These are phyloP conservation scores for Cenchrus purpureus DNA, from an alignment of 176 grass and related monocot species.

Conservation along the genomic window DNA sequence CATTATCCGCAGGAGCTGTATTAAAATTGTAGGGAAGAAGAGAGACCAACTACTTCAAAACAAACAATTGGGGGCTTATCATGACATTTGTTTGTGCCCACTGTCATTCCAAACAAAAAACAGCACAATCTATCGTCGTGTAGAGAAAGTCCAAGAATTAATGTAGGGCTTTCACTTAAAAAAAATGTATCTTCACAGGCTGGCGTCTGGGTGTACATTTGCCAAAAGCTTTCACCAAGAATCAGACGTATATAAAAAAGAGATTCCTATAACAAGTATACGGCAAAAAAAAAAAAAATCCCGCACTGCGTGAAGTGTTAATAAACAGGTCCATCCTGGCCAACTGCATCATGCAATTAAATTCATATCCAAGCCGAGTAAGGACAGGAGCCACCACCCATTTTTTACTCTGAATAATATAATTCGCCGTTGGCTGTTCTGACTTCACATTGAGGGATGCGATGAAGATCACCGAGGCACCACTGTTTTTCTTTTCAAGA, in stretches of 20 bases:
- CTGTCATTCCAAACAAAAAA: background rate
- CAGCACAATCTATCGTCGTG: background rate
- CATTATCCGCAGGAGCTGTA: background rate
- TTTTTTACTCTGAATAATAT: conserved; percentile 47
- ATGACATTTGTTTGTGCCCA: background rate
- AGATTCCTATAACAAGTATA: conserved; percentile 31
- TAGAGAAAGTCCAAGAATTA: conserved; percentile 23
- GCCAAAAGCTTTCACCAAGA: conserved; percentile 6
- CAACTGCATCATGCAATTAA: conserved; percentile 38
- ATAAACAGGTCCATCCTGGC: conserved; percentile 41
- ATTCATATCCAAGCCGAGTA: conserved; percentile 28
- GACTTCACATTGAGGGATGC: conserved; percentile 47
- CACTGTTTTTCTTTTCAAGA: background rate
- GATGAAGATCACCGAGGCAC: conserved; percentile 30
- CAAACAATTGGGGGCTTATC: background rate
- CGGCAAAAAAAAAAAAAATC: background rate
- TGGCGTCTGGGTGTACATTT: conserved; percentile 7
- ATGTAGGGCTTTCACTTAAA: background rate
- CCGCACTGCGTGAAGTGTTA: background rate
- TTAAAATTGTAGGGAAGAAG: background rate
- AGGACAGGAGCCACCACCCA: conserved; percentile 19
- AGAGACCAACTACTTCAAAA: background rate
- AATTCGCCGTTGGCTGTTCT: conserved; percentile 37
- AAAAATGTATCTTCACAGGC: background rate
- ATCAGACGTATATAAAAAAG: background rate